Conservation (phyloP, 176 grass and related monocot genomes). For the Triticum timopheevii region DNA sequence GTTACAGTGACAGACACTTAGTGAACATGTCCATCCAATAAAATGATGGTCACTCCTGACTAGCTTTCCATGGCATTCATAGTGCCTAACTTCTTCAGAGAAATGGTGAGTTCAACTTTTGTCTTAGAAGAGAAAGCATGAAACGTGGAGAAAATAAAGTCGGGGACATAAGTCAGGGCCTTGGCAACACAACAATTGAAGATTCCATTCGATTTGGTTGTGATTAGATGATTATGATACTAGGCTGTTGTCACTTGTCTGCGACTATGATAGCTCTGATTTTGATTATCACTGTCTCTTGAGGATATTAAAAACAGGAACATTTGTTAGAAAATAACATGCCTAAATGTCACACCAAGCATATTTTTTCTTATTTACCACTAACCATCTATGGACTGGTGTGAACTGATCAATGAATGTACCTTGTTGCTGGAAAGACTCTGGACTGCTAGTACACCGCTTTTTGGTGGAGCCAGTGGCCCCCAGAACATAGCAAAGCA, state of each 20-base stretch:
- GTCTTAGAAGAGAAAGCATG: not conserved
- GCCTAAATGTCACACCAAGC: not conserved
- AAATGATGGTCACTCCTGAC: not conserved
- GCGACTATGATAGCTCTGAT: not conserved
- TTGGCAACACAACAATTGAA: conserved; percentile 11
- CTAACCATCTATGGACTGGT: conserved; percentile 10
- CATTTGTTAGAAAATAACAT: not conserved
- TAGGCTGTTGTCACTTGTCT: not conserved
- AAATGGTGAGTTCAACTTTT: not conserved
- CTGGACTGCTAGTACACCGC: conserved; percentile 86
- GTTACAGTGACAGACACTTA: conserved; percentile 13
- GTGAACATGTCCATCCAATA: not conserved
- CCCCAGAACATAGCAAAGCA: conserved; percentile 98
- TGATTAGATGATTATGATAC: not conserved
- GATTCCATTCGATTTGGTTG: conserved; percentile 7
- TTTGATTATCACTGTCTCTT: not conserved
- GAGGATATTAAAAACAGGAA: not conserved
- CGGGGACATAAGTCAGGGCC: not conserved
- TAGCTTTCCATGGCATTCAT: not conserved
- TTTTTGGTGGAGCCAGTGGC: conserved; percentile 92
- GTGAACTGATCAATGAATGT: not conserved
- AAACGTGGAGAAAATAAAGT: not conserved
- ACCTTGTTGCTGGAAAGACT: conserved; percentile 74
- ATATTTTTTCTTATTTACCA: not conserved
- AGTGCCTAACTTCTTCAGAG: conserved; percentile 9